Base-by-base conservation (phyloP, 257 asterid species). In the Penstemon eatonii region DNA sequence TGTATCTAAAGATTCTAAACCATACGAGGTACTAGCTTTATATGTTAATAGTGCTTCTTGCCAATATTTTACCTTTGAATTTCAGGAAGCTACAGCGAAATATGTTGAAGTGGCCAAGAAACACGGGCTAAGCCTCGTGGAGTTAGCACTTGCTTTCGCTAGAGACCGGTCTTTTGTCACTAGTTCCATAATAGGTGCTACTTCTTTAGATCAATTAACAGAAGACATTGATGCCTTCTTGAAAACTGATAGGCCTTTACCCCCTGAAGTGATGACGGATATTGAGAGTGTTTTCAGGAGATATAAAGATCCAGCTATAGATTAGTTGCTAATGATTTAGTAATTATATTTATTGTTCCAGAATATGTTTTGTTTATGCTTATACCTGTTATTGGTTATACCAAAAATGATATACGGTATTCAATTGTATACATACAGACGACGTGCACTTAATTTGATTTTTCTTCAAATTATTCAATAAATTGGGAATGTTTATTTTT, bases 181-280 rank as follows among this genome's bases (percentile, higher is more conserved):
- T 4, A 91, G 97, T 67, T 79, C 91, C 18, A 91, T 89, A 54
- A 72, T 86, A 33, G 96, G 97, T 5, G 93, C 97, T 9, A 87
- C 95, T 38, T 74, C 95, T 5, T 43, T 91, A 67, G 91, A 87
- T 37, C 97, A 91, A 71, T 55, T 91, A 56, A 82, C 68, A 66
- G 91, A 89, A 80, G 88, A 89, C 42, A 87, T 91, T 5, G 86
- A 81, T 80, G 91, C 93, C 41, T 70, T 86, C 80, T 75, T 89
- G 73, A 82, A 75, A 2, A 85, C 86, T 0, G 84, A 81, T 68
- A 77, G 92, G 63, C 95, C 97, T 69, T 79, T 88, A 77, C 82
- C 91, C 9, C 66, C 82, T 6, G 84, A 85, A 69, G 84, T 91
- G 52, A 66, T 66, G 60, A 44, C 81, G 15, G 96, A 91, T 65